Base-by-base conservation (phyloP, 148 eudicot genomes). In the Chenopodium album region DNA sequence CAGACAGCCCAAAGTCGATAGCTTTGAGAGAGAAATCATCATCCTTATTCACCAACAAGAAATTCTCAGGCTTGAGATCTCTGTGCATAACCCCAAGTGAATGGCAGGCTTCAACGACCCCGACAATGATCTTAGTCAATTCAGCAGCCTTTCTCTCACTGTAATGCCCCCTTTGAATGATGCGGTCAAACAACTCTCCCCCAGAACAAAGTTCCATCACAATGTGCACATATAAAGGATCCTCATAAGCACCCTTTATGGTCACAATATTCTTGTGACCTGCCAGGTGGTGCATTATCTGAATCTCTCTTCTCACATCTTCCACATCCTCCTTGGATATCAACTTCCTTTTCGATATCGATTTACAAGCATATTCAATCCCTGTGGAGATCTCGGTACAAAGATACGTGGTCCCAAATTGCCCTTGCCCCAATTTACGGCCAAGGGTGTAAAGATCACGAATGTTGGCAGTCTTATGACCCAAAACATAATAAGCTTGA, bases 251-350 rank as follows among this genome's bases (percentile, higher is more conserved):
- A 76, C 98, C 99, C 79, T 94, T 92, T 60, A 93, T 95, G 52
- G 89, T 87, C 71, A 96, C 97, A 77, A 96, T 88, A 84, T 96
- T 88, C 85, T 86, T 90, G 88, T 96, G 97, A 75, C 99, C 99
- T 52, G 97, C 92, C 85, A 96, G 71, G 85, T 96, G 99, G 80
- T 96, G 99, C 99, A 96, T 96, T 90, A 96, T 94, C 91, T 96
- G 98, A 89, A 96, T 92, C 89, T 96, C 98, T 78, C 98, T 94
- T 90, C 97, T 89, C 11, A 95, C 98, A 92, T 95, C 98, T 77
- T 93, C 98, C 59, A 96, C 93, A 78, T 96, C 99, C 84, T 96
- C 98, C 78, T 87, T 94, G 0, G 98, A 91, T 77, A 96, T 91
- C 89, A 96, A 84, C 90, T 96, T 96, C 84, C 99, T 91, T 91